Evolutionary conservation across 2,329 filamentous ascomycete species (phyloP).

Genomic region (Parastagonospora nodorum): DNA sequence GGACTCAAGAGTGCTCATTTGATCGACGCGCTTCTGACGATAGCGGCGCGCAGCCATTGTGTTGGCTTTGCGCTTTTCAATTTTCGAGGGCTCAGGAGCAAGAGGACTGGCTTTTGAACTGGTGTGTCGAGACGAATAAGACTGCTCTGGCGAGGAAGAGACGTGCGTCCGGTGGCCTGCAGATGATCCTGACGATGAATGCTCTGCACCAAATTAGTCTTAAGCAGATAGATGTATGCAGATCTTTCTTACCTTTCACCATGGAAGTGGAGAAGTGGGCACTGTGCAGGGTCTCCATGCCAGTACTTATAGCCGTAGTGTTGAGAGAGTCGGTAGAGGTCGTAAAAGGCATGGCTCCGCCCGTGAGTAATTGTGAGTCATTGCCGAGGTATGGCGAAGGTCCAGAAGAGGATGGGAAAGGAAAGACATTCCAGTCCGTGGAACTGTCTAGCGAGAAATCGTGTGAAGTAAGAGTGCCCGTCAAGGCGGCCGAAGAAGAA

Average conservation of each 20-base stretch:
- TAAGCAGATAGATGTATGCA: not conserved
- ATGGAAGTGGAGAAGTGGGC: constrained; percentile 26
- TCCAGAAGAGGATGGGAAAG: constrained; percentile 19
- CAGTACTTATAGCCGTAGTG: constrained; percentile 23
- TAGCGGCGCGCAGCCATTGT: constrained; percentile 74
- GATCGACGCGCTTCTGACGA: constrained; percentile 71
- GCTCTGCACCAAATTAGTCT: constrained; percentile 24
- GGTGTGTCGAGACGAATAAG: constrained; percentile 27
- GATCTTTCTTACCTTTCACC: constrained; percentile 28
- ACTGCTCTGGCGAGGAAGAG: constrained; percentile 34
- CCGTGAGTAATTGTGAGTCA: constrained; percentile 26
- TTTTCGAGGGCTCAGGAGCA: constrained; percentile 28
- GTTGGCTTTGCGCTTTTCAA: constrained; percentile 67
- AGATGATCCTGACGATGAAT: constrained; percentile 33
- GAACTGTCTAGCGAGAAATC: constrained; percentile 25
- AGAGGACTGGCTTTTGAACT: constrained; percentile 27
- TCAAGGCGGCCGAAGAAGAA: constrained; percentile 28
- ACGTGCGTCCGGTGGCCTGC: constrained; percentile 28
- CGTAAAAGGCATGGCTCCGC: constrained; percentile 12
- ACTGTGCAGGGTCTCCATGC: constrained; percentile 16
- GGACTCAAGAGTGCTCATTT: constrained; percentile 65
- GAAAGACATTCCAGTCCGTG: constrained; percentile 31
- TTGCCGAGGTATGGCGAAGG: constrained; percentile 4
- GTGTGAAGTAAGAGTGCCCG: constrained; percentile 18
- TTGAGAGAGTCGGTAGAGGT: constrained; percentile 18